These are phyloP conservation scores for Grosmannia huntii DNA, from an alignment of 2,329 filamentous ascomycete genomes.

Conservation along the genomic window DNA sequence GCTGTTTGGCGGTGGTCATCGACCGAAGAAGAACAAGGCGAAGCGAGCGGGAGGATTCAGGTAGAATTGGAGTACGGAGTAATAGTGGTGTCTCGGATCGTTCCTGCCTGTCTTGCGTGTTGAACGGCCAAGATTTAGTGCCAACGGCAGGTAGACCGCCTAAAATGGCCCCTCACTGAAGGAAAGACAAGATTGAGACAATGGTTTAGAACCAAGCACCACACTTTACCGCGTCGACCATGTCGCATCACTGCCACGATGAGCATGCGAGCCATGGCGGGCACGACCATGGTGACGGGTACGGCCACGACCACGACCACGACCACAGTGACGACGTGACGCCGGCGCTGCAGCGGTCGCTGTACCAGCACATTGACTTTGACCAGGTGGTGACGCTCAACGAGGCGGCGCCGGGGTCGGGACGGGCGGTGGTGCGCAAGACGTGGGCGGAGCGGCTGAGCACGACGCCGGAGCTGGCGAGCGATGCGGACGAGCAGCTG, in stretches of 20 bases:
- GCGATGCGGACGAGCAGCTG: conserved; percentile 86
- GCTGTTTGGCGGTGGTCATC: conserved; percentile 10
- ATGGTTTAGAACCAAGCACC: too few species aligned
- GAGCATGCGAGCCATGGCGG: conserved; percentile 16
- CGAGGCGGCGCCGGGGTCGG: conserved; percentile 56
- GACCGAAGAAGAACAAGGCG: conserved; percentile 16
- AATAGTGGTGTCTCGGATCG: neutral
- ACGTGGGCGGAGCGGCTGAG: conserved; percentile 74
- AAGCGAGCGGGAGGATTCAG: neutral
- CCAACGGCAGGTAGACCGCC: neutral
- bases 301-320: conserved; percentile 47
- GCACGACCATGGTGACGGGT: conserved; percentile 62
- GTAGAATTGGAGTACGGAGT: neutral
- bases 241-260: conserved; percentile 19
- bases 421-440: conserved; percentile 70
- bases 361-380: conserved; percentile 90
- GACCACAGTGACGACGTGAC: conserved; percentile 89
- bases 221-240: neutral
- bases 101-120: too few species aligned
- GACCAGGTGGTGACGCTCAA: conserved; percentile 75
- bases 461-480: conserved; percentile 61
- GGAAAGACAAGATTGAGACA: too few species aligned
- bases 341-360: conserved; percentile 76
- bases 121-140: neutral
- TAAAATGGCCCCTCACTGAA: neutral